Evolutionary conservation across 73 alveolate genomes (phyloP).

Genomic region (Uronychia binucleata): DNA sequence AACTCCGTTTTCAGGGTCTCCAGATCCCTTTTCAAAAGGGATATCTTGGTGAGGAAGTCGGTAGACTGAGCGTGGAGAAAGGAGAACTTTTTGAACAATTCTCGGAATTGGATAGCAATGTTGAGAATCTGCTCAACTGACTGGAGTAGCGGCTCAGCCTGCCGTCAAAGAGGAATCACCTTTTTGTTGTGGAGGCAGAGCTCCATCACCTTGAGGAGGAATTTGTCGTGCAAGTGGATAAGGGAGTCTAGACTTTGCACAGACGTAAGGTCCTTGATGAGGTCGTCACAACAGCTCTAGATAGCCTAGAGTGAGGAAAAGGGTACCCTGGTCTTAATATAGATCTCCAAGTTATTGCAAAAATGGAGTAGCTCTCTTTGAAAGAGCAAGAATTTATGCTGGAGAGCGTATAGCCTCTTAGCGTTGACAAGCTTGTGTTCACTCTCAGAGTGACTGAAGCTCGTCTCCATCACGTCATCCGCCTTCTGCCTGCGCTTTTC

Average conservation of each 20-base stretch:
- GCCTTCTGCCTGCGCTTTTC: constrained; percentile 17
- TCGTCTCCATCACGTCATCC: not conserved
- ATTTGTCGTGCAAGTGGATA: constrained; percentile 25
- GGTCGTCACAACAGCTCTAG: constrained; percentile 7
- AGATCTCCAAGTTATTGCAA: constrained; percentile 37
- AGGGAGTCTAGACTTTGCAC: constrained; percentile 40
- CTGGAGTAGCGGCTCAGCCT: constrained; percentile 18
- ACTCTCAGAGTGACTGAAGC: too few species aligned
- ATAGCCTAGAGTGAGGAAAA: not conserved
- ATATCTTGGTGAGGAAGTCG: constrained; percentile 7
- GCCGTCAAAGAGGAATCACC: too few species aligned
- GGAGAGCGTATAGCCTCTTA: not conserved
- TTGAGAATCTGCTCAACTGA: constrained; percentile 22
- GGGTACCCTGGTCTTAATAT: constrained; percentile 55
- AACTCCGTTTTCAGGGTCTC: constrained; percentile 11
- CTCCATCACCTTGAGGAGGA: constrained; percentile 29
- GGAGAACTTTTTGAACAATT: constrained; percentile 29
- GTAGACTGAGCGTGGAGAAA: constrained; percentile 3
- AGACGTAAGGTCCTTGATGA: constrained; percentile 9
- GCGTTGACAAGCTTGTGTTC: not conserved
- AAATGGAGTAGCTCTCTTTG: constrained; percentile 59
- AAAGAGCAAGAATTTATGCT: constrained; percentile 31
- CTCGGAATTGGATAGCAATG: constrained; percentile 25
- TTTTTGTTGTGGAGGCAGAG: constrained; percentile 47
- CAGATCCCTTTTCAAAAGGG: constrained; percentile 20